Base-by-base conservation (phyloP, 345 rosid genomes). In the Isatis tinctoria region DNA sequence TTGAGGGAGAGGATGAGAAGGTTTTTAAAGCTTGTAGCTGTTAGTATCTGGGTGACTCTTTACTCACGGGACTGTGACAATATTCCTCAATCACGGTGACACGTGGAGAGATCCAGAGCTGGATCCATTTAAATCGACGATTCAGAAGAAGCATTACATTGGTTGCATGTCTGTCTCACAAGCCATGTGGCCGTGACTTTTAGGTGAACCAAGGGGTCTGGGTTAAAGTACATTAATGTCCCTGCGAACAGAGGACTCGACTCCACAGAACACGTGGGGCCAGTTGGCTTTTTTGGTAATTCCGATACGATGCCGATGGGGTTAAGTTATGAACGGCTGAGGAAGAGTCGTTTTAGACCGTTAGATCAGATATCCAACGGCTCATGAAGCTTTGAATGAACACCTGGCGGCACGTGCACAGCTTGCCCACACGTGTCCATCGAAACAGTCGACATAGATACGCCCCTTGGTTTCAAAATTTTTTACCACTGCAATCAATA, bases 111-210 rank as follows among this genome's bases (percentile, higher is more conserved):
- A 57, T 30, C 30, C 4, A 51, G 51, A 7, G 58, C 0, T 18
- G 18, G n/a, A 5, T 60, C 5, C 8, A 2, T 35, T 41, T n/a
- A 37, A 13, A 73, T 78, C 72, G 10, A 83, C 82, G 81, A 49
- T 70, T 10, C 1, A 45, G 2, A 66, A 57, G 7, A 44, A 54
- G 49, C 32, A 17, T n/a, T 7, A 24, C 4, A 56, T 63, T 43
- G 66, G 70, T 41, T 24, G 70, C 65, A 69, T 76, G 72, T 18
- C 75, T 70, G 75, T 76, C 61, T 54, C 60, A 76, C 72, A 14
- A 70, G 67, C 75, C 75, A 70, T 70, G 80, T 76, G 80, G 48
- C 65, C 24, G 75, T 70, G 70, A 69, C 79, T 52, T 52, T 60
- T 33, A 52, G 69, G 74, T 68, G 57, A 39, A 8, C 28, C 8